Base-by-base conservation (phyloP, 2,329 filamentous ascomycete species). In the Didymosphaeria variabile region DNA sequence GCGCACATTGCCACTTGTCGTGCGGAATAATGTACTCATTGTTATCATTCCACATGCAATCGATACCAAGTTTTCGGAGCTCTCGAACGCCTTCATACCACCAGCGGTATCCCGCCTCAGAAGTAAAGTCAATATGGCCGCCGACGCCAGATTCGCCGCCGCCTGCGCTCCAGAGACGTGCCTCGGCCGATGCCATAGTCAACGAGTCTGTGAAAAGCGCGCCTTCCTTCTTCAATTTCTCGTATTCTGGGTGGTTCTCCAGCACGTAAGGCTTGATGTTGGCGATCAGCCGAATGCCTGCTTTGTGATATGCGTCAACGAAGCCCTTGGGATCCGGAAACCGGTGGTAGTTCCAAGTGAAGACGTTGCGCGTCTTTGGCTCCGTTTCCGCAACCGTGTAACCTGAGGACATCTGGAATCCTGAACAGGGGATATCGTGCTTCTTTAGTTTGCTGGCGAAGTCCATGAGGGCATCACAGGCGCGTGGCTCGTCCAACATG, bases 11-110 rank as follows among this genome's bases (percentile, higher is more conserved):
- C 90, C 90, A 92, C 26, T 85, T 81, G 61, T 92, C 90, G 62
- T 86, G 82, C 0, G 87, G 84, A 2, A 91, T 82, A 0, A 87
- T 88, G 73, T 91, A 92, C 74, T 92, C 90, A 66, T 92, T 92
- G 76, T 92, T 92, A 72, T 92, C 90, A 66, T 92, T 92, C 90
- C 90, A 92, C 79, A 92, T 91, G 51, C 85, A 89, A 66, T 91
- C 89, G 58, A 92, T 89, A 0, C 90, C 90, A 9, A 86, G 78
- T 29, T 85, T 79, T 57, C 87, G 87, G 1, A 92, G 81, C 53
- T 83, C 84, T 60, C 85, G 84, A 9, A 91, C 86, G 1, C 90
- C 90, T 0, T 90, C 81, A 62, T 87, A 90, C 90, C 90, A 92
- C 88, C 89, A 92, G 17, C 87, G 79, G 69, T 87, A 92, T 0